phyloP scores from a whole-genome alignment of 768 basidiomycete genomes.

The Cystobasidium onofrii region DNA sequence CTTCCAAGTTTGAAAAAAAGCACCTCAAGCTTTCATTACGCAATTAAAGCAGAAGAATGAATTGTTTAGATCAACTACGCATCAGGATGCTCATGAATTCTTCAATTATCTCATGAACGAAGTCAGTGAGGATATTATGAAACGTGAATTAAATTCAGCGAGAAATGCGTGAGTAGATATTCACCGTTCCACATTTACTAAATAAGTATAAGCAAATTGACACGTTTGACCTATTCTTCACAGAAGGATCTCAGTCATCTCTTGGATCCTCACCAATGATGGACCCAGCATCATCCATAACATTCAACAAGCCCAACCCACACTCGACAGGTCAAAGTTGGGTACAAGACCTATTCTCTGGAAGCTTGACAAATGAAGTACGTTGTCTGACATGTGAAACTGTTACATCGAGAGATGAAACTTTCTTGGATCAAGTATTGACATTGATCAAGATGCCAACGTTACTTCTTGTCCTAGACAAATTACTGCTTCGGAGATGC shows the following conservation, averaged over 20 bases:
- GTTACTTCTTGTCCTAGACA: constrained; percentile 90
- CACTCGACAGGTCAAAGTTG: constrained; percentile 53
- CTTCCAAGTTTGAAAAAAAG: too few relatives aligned
- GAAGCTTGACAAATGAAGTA: constrained; percentile 88
- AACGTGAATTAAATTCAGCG: constrained; percentile 42
- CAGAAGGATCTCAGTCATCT: constrained; percentile 4
- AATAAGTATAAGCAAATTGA: constrained; percentile 34
- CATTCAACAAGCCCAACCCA: constrained; percentile 42
- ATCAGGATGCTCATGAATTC: constrained; percentile 99
- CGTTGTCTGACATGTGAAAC: constrained; percentile 96
- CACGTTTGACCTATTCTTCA: constrained; percentile 24
- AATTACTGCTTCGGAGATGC: constrained; percentile 96
- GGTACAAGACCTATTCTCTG: constrained; percentile 88
- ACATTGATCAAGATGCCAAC: constrained; percentile 96
- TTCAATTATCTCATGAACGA: constrained; percentile 86
- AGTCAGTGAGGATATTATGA: constrained; percentile 59
- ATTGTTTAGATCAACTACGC: constrained; percentile 78
- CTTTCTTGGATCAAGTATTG: constrained; percentile 97
- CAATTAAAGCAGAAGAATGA: constrained; percentile 90
- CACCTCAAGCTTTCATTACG: constrained; percentile 83
- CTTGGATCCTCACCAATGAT: neutral
- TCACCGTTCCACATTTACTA: too few relatives aligned
- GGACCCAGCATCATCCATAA: neutral
- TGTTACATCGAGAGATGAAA: constrained; percentile 84
- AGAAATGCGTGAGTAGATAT: constrained; percentile 52